Evolutionary conservation across 108 stramenopile genomes (phyloP).

Genomic region (Skeletonema menzelii): DNA sequence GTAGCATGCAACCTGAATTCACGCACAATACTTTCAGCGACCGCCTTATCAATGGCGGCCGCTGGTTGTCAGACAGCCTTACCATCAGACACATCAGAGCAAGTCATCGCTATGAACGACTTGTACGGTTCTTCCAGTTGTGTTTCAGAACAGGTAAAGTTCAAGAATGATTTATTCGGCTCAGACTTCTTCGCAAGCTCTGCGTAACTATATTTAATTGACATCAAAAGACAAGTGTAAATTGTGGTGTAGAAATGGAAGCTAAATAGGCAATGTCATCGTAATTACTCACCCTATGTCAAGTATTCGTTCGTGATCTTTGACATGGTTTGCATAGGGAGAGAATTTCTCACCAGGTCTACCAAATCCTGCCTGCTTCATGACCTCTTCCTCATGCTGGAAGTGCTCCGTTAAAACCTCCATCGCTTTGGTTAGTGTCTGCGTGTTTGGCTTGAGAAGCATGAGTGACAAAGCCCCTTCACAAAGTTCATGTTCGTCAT

Average conservation of each 20-base stretch:
- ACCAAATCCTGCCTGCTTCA: slow-evolving; percentile 32
- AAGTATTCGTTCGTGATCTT: slow-evolving; percentile 40
- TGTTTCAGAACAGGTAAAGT: slow-evolving; percentile 14
- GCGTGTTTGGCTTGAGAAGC: background rate
- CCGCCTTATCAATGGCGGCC: slow-evolving; percentile 17
- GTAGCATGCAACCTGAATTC: slow-evolving; percentile 36
- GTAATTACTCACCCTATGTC: slow-evolving; percentile 22
- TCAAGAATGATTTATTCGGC: slow-evolving; percentile 21
- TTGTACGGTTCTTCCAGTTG: background rate
- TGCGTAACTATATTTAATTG: background rate
- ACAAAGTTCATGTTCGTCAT: slow-evolving; percentile 49
- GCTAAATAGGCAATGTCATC: background rate
- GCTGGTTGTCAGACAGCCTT: slow-evolving; percentile 12
- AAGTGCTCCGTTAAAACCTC: slow-evolving; percentile 39
- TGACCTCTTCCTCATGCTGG: slow-evolving; percentile 46
- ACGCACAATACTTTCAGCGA: slow-evolving; percentile 26
- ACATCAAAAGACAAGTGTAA: background rate
- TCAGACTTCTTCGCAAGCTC: slow-evolving; percentile 16
- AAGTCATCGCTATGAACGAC: background rate
- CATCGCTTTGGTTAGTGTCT: slow-evolving; percentile 20
- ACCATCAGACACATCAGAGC: background rate
- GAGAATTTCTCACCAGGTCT: slow-evolving; percentile 23
- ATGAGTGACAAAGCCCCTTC: slow-evolving; percentile 25
- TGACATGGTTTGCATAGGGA: slow-evolving; percentile 32
- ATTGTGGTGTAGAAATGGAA: background rate